A percentile compares a stretch with the other conserved stretches of the same genome.
These are phyloP conservation scores for Leptographium lundbergii DNA, from an alignment of 2,329 filamentous ascomycete species.

Conservation along the genomic window DNA sequence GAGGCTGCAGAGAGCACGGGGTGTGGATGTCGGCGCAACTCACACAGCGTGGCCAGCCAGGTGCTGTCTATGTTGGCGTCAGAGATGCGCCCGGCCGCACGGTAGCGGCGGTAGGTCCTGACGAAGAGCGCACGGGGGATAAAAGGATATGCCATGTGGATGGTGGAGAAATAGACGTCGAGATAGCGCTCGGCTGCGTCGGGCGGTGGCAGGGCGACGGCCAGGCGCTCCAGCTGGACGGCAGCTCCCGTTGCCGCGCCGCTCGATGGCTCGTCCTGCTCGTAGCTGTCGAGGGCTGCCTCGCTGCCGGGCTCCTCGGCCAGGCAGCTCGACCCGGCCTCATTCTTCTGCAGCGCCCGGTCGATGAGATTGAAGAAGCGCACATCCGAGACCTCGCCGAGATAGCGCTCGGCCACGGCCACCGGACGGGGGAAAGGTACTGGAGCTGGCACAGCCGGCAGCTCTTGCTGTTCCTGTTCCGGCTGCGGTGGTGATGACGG, in stretches of 20 bases:
- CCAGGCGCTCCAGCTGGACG: not conserved
- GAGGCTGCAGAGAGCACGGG: not conserved
- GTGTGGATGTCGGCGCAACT: not conserved
- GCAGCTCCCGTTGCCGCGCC: not conserved
- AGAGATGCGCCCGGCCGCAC: not conserved
- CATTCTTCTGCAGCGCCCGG: conserved; percentile 11
- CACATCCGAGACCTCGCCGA: conserved; percentile 25
- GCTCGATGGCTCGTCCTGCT: conserved; percentile 5
- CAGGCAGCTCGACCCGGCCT: not conserved
- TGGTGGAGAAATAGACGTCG: conserved; percentile 19
- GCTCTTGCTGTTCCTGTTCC: too few relatives aligned
- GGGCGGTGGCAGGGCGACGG: not conserved
- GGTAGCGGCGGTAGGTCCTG: not conserved
- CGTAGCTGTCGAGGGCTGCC: conserved; percentile 14
- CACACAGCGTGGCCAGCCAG: conserved; percentile 10
- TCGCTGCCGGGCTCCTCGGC: conserved; percentile 2
- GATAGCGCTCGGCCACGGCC: conserved; percentile 15
- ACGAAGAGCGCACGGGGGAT: conserved; percentile 15
- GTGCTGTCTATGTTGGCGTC: not conserved
- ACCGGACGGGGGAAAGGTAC: too few relatives aligned
- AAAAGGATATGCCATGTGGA: conserved; percentile 23
- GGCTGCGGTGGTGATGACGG: too few relatives aligned
- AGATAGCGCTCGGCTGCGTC: conserved; percentile 7
- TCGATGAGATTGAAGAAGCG: conserved; percentile 23
- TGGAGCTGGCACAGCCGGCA: too few relatives aligned